Evolutionary conservation across 2,329 filamentous ascomycete species (phyloP).

Genomic region (Alternaria arbusti): DNA sequence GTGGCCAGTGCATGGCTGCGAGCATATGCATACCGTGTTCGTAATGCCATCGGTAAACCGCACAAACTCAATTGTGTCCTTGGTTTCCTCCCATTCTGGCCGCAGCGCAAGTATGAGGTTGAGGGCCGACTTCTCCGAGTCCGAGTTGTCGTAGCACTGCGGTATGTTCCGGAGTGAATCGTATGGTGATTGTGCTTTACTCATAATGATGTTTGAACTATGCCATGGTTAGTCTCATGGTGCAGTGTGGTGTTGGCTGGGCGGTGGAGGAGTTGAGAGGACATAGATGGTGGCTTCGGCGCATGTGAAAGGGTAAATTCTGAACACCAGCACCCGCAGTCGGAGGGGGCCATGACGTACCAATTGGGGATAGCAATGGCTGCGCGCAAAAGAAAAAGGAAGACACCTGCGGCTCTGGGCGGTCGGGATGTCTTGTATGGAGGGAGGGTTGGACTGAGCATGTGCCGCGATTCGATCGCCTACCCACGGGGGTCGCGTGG

Average conservation of each 20-base stretch:
- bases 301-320: slow-evolving; percentile 15
- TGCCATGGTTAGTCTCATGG: slow-evolving; percentile 6
- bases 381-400: background rate
- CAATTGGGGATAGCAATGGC: background rate
- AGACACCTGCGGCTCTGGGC: background rate
- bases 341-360: background rate
- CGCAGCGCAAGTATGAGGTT: slow-evolving; percentile 78
- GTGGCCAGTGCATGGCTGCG: background rate
- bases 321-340: background rate
- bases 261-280: background rate
- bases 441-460: background rate
- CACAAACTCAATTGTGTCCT: slow-evolving; percentile 80
- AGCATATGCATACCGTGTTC: slow-evolving; percentile 71
- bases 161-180: slow-evolving; percentile 65
- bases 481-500: slow-evolving; percentile 21
- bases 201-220: slow-evolving; percentile 27
- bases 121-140: slow-evolving; percentile 79
- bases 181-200: slow-evolving; percentile 35
- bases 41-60: slow-evolving; percentile 98
- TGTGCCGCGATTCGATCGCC: slow-evolving; percentile 2
- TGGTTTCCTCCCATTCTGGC: slow-evolving; percentile 79
- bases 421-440: background rate
- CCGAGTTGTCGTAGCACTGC: slow-evolving; percentile 76
- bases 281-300: background rate
- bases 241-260: background rate